Conservation (phyloP, 2,329 filamentous ascomycete species). For the Sporothrix brunneoviolacea region DNA sequence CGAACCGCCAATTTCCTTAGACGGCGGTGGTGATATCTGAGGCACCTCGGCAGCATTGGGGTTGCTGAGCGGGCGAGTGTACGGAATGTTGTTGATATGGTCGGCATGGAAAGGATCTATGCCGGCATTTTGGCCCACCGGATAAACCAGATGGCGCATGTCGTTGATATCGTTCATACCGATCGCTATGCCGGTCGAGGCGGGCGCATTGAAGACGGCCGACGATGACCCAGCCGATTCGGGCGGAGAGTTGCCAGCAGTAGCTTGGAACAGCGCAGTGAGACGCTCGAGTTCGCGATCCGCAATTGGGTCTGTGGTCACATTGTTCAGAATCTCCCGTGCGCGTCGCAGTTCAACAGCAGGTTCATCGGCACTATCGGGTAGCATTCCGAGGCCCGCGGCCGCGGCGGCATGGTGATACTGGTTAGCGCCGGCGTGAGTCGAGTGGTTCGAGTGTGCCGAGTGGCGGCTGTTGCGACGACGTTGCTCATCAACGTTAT, state of each 20-base stretch:
- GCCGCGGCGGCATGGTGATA: slow-evolving; percentile 28
- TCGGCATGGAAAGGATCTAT: slow-evolving; percentile 94
- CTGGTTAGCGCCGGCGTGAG: slow-evolving; percentile 32
- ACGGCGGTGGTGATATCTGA: slow-evolving; percentile 32
- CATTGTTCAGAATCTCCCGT: slow-evolving; percentile 48
- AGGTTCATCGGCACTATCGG: slow-evolving; percentile 41
- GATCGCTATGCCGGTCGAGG: slow-evolving; percentile 26
- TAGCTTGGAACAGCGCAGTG: slow-evolving; percentile 45
- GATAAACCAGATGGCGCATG: slow-evolving; percentile 70
- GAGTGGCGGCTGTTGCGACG: slow-evolving; percentile 36
- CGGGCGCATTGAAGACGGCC: slow-evolving; percentile 49
- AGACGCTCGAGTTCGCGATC: slow-evolving; percentile 51
- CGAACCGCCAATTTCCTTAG: slow-evolving; percentile 33
- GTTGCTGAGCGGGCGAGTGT: slow-evolving; percentile 64
- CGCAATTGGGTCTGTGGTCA: slow-evolving; percentile 44
- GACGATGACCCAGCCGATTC: slow-evolving; percentile 43
- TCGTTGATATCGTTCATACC: slow-evolving; percentile 50
- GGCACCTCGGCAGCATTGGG: slow-evolving; percentile 37
- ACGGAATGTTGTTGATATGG: slow-evolving; percentile 91
- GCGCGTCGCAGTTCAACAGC: slow-evolving; percentile 49
- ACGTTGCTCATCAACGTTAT: slow-evolving; percentile 39
- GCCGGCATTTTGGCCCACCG: slow-evolving; percentile 81
- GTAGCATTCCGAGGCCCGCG: slow-evolving; percentile 34
- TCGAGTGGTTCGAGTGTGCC: slow-evolving; percentile 29
- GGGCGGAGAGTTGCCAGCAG: slow-evolving; percentile 36